phyloP scores from a whole-genome alignment of 2,329 filamentous ascomycete species.

The Ascochyta rabiei region DNA sequence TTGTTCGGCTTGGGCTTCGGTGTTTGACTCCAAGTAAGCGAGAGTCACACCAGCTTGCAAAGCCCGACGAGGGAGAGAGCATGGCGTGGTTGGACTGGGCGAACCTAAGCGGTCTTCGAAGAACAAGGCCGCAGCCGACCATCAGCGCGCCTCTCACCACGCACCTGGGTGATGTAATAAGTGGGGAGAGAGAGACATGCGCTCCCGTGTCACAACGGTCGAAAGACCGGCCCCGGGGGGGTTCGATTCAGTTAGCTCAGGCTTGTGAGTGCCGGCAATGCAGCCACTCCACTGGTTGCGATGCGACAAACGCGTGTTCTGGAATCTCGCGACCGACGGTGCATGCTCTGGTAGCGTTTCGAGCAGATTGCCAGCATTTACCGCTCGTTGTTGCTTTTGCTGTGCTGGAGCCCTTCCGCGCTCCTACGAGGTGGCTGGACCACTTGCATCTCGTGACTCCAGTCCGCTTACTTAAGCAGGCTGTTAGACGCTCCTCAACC shows the following conservation, averaged over 20 bases:
- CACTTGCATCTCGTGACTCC: conserved; percentile 20
- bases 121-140: conserved; percentile 25
- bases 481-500: conserved; percentile 15
- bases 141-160: conserved; percentile 32
- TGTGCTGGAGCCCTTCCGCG: conserved; percentile 3
- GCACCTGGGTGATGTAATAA: conserved; percentile 43
- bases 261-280: conserved; percentile 43
- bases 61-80: conserved; percentile 2
- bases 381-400: conserved; percentile 2
- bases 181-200: conserved; percentile 46
- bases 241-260: conserved; percentile 44
- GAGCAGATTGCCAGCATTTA: conserved; percentile 2
- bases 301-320: conserved; percentile 33
- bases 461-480: no score
- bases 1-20: background rate
- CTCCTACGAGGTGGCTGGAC: conserved; percentile 14
- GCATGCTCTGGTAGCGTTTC: conserved; percentile 3
- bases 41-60: conserved; percentile 5
- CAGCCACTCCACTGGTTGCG: conserved; percentile 46
- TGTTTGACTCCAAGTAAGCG: background rate
- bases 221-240: conserved; percentile 36
- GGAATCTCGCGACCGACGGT: conserved; percentile 17
- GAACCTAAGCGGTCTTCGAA: conserved; percentile 26
- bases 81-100: conserved; percentile 24
- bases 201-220: conserved; percentile 45